Conservation (phyloP, 1,284 basidiomycete species). For the Trametes hirsuta region DNA sequence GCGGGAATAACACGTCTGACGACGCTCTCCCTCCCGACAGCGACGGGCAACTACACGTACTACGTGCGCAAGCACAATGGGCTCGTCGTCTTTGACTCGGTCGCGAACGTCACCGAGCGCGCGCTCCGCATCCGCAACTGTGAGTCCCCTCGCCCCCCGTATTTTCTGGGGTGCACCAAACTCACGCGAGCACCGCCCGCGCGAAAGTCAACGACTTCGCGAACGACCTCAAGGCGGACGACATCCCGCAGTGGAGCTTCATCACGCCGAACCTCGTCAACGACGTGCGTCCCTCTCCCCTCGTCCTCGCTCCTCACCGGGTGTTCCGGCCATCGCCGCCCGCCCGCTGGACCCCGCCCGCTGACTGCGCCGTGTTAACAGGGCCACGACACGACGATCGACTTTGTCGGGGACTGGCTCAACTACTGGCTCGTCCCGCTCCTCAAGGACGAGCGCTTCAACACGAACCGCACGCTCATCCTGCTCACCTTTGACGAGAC, state of each 20-base stretch:
- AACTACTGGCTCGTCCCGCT: slow-evolving; percentile 58
- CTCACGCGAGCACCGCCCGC: too few relatives aligned
- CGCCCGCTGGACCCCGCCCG: too few relatives aligned
- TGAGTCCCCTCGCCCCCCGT: slow-evolving; percentile 2
- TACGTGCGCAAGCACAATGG: slow-evolving; percentile 69
- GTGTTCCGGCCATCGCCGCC: too few relatives aligned
- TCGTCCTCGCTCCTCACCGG: not conserved
- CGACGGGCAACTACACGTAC: slow-evolving; percentile 46
- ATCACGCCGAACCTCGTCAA: slow-evolving; percentile 67
- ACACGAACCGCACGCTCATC: slow-evolving; percentile 55
- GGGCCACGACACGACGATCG: slow-evolving; percentile 60
- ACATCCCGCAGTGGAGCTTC: slow-evolving; percentile 64
- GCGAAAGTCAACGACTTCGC: slow-evolving; percentile 55
- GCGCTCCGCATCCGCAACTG: slow-evolving; percentile 60
- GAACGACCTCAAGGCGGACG: slow-evolving; percentile 51
- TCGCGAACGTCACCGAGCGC: slow-evolving; percentile 46
- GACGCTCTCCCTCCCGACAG: slow-evolving; percentile 21
- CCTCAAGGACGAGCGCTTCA: slow-evolving; percentile 49
- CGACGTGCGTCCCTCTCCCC: slow-evolving; percentile 39
- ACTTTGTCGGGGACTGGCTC: slow-evolving; percentile 53
- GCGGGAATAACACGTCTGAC: too few relatives aligned
- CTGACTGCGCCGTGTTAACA: too few relatives aligned
- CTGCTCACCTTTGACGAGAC: slow-evolving; percentile 62
- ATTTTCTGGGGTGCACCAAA: not conserved
- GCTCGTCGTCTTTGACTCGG: slow-evolving; percentile 53